phyloP scores from a whole-genome alignment of 345 rosid species.

The Orychophragmus violaceus region DNA sequence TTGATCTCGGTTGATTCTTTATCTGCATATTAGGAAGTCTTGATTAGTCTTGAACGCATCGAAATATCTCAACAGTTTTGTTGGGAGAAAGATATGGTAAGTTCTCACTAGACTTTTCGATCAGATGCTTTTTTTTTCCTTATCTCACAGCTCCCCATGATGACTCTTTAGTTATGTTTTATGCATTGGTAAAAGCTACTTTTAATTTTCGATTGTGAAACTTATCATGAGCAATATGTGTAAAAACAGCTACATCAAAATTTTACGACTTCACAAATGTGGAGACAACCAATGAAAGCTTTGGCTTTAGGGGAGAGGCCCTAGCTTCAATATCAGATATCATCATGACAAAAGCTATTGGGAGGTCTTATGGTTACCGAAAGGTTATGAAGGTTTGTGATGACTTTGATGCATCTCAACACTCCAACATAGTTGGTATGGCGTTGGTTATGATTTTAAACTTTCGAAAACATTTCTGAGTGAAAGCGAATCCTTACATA shows the following conservation, averaged over 20 bases:
- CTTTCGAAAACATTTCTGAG: neutral
- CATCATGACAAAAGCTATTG: constrained; percentile 63
- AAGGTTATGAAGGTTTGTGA: constrained; percentile 68
- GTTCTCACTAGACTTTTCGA: neutral
- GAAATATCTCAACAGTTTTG: too few relatives aligned
- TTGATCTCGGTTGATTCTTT: too few relatives aligned
- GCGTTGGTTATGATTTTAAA: neutral
- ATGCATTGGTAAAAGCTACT: too few relatives aligned
- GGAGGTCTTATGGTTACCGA: constrained; percentile 87
- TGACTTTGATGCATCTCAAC: neutral
- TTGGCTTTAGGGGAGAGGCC: constrained; percentile 85
- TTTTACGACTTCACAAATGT: constrained; percentile 32
- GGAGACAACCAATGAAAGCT: constrained; percentile 39
- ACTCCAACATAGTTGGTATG: neutral
- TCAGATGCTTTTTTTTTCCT: too few relatives aligned
- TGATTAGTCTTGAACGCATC: too few relatives aligned
- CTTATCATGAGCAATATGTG: constrained; percentile 3
- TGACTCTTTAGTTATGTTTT: too few relatives aligned
- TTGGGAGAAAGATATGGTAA: constrained; percentile 89
- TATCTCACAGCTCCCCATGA: too few relatives aligned
- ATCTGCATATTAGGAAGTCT: too few relatives aligned
- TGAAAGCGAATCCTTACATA: too few relatives aligned
- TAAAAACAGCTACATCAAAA: constrained; percentile 62
- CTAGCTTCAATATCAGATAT: constrained; percentile 81
- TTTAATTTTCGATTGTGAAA: constrained; percentile 2